Evolutionary conservation across 2,329 filamentous ascomycete genomes (phyloP).

Genomic region (Colletotrichum truncatum): DNA sequence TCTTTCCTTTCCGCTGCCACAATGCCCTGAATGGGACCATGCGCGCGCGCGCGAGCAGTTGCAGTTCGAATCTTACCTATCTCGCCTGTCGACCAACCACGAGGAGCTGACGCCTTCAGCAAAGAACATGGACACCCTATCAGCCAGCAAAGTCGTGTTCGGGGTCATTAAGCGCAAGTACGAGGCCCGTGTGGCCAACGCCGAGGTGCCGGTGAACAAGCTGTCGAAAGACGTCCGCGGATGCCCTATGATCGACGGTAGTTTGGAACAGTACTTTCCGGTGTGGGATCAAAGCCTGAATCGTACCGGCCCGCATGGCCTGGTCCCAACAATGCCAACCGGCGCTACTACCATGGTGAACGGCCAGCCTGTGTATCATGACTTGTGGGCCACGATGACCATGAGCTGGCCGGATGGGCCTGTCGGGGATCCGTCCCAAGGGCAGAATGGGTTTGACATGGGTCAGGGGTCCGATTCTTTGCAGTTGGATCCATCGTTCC

Average conservation of each 20-base stretch:
- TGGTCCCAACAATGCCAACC: not conserved
- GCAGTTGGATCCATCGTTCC: slow-evolving; percentile 1
- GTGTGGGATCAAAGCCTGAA: slow-evolving; percentile 52
- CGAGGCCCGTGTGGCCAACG: slow-evolving; percentile 46
- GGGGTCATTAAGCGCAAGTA: slow-evolving; percentile 57
- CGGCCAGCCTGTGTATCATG: slow-evolving; percentile 45
- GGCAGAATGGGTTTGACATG: not conserved
- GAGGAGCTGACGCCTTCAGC: slow-evolving; percentile 35
- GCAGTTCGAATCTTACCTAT: slow-evolving; percentile 49
- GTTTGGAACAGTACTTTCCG: slow-evolving; percentile 54
- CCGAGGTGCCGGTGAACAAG: slow-evolving; percentile 36
- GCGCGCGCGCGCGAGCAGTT: slow-evolving; percentile 49
- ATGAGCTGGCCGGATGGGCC: slow-evolving; percentile 49
- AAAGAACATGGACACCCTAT: slow-evolving; percentile 50
- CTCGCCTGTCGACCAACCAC: slow-evolving; percentile 40
- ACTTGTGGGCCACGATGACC: slow-evolving; percentile 60
- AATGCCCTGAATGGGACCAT: slow-evolving; percentile 45
- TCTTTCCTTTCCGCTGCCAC: slow-evolving; percentile 54
- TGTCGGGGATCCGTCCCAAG: not conserved
- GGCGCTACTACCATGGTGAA: slow-evolving; percentile 17
- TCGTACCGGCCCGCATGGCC: slow-evolving; percentile 1
- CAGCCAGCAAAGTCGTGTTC: slow-evolving; percentile 56
- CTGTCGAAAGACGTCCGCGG: slow-evolving; percentile 34
- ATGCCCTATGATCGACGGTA: slow-evolving; percentile 63
- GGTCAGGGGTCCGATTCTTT: not conserved